Evolutionary conservation across 148 eudicot species (phyloP).

Genomic region (Polygonum aviculare): DNA sequence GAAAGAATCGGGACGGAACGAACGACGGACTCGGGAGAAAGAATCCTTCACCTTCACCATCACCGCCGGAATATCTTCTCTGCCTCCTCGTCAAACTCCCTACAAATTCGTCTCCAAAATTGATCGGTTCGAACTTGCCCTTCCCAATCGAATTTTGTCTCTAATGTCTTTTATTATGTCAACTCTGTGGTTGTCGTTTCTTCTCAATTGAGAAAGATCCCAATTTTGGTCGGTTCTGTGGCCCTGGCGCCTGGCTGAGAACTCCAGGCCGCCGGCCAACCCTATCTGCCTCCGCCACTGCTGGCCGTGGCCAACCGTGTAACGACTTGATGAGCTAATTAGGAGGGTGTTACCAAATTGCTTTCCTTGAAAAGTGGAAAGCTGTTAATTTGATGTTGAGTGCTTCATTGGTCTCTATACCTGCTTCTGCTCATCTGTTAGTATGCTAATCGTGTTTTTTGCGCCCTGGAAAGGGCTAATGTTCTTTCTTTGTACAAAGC

Average conservation of each 20-base stretch:
- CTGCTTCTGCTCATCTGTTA: neutral
- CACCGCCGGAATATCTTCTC: too few species aligned
- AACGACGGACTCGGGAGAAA: too few species aligned
- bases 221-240: neutral
- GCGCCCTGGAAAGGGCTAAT: neutral
- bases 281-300: neutral
- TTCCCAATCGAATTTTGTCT: neutral
- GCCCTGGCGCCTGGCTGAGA: neutral
- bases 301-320: neutral
- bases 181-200: neutral
- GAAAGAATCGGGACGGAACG: too few species aligned
- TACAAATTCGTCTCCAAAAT: too few species aligned
- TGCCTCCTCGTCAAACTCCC: too few species aligned
- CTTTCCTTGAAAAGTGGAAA: neutral
- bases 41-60: too few species aligned
- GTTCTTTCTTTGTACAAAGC: neutral
- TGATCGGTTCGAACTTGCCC: too few species aligned
- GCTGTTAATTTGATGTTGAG: neutral
- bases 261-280: neutral
- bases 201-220: neutral
- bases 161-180: neutral
- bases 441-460: neutral
- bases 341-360: neutral
- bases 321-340: neutral
- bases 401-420: neutral